phyloP scores from a whole-genome alignment of 108 stramenopile genomes.

The Fistulifera solaris region DNA sequence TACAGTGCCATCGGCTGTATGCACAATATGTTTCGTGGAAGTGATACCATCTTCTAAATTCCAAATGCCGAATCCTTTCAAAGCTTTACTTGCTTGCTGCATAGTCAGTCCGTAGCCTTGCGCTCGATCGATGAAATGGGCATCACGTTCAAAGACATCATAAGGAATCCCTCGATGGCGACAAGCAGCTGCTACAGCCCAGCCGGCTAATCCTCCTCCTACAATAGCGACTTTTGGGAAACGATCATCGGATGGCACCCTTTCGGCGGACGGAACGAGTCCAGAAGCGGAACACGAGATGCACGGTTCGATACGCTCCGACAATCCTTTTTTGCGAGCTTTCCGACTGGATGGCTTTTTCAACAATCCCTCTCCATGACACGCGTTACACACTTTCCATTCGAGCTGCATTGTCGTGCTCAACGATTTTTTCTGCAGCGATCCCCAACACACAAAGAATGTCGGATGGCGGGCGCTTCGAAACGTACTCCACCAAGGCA shows the following conservation, averaged over 20 bases:
- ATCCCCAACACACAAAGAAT: too few species aligned
- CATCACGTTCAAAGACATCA: constrained; percentile 71
- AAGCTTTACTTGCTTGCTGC: constrained; percentile 77
- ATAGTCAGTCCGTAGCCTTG: constrained; percentile 85
- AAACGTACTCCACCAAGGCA: too few species aligned
- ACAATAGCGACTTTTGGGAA: constrained; percentile 49
- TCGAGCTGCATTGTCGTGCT: too few species aligned
- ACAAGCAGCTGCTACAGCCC: constrained; percentile 72
- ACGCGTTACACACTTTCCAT: constrained; percentile 3
- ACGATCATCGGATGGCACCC: background rate
- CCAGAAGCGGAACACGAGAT: background rate
- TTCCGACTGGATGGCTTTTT: constrained; percentile 3
- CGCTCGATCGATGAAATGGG: constrained; percentile 45
- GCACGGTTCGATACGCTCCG: constrained; percentile 4
- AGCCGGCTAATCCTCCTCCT: constrained; percentile 74
- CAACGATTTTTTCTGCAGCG: too few species aligned
- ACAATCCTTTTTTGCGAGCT: background rate
- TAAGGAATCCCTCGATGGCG: constrained; percentile 65
- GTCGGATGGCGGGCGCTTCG: too few species aligned
- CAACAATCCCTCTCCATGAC: constrained; percentile 6
- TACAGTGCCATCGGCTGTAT: constrained; percentile 56
- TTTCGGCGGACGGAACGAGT: background rate
- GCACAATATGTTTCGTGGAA: constrained; percentile 69
- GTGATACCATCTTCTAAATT: constrained; percentile 32
- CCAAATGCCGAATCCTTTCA: constrained; percentile 45